A percentile compares a stretch with the other conserved stretches of the same genome.
Conservation (phyloP, 2,329 filamentous ascomycete genomes). For the Teratosphaeria epicoccoides region DNA sequence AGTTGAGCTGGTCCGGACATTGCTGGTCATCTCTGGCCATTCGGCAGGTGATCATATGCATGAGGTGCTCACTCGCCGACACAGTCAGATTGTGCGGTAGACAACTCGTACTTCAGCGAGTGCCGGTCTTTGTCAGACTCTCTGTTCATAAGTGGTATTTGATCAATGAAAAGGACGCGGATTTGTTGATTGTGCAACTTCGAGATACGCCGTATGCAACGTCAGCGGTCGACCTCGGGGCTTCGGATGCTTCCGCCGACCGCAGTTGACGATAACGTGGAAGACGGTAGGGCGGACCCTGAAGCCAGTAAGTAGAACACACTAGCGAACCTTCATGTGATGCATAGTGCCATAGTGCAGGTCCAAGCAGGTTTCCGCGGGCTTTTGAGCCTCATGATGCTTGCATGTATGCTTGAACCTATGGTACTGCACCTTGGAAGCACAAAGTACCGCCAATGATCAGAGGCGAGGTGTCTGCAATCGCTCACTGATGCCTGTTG, state of each 20-base stretch:
- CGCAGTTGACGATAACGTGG: not conserved
- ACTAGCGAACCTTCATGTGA: not conserved
- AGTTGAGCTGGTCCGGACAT: slow-evolving; percentile 20
- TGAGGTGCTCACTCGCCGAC: not conserved
- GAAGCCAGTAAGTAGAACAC: not conserved
- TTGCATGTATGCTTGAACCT: not conserved
- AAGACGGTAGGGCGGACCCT: not conserved
- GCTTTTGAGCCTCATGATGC: not conserved
- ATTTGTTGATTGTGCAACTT: not conserved
- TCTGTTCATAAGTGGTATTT: not conserved
- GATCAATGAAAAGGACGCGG: too few species aligned
- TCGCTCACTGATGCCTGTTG: too few species aligned
- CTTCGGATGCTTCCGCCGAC: not conserved
- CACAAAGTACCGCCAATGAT: too few species aligned
- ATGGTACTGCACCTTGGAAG: too few species aligned
- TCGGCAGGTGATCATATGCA: slow-evolving; percentile 5
- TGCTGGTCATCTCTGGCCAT: slow-evolving; percentile 21
- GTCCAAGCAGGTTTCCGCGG: not conserved
- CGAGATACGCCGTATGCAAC: not conserved
- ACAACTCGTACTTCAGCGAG: not conserved
- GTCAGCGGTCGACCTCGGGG: not conserved
- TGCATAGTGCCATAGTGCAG: too few species aligned
- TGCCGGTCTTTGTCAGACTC: not conserved
- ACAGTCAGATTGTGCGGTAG: not conserved
- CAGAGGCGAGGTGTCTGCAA: too few species aligned